Conservation (phyloP, 106 monocot species). For the Acorus calamus region DNA sequence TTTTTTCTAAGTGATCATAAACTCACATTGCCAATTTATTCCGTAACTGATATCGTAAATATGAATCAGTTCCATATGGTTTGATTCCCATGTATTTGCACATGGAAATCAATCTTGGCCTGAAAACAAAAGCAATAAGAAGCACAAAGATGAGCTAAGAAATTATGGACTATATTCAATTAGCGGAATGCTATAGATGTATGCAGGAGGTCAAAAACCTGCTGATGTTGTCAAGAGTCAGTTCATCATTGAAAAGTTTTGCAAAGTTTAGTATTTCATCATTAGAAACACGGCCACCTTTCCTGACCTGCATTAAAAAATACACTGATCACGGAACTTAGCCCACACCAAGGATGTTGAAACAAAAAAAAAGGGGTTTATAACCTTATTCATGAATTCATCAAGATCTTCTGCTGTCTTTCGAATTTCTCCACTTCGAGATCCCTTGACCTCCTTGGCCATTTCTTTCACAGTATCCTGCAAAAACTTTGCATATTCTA, state of each 20-base stretch:
- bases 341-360: too few relatives aligned
- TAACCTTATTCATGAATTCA: slow-evolving; percentile 86
- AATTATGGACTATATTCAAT: too few relatives aligned
- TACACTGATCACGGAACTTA: too few relatives aligned
- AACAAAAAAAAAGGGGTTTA: too few relatives aligned
- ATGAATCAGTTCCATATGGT: slow-evolving; percentile 83
- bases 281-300: slow-evolving; percentile 71
- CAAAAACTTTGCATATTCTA: slow-evolving; percentile 93
- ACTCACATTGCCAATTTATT: slow-evolving; percentile 69
- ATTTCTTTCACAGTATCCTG: slow-evolving; percentile 97
- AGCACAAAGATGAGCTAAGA: too few relatives aligned
- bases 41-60: slow-evolving; percentile 80
- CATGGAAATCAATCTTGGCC: slow-evolving; percentile 93
- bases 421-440: slow-evolving; percentile 78
- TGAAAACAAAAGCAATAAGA: slow-evolving; percentile 13
- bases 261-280: slow-evolving; percentile 95
- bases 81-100: slow-evolving; percentile 98
- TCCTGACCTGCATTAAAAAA: slow-evolving; percentile 53
- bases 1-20: too few relatives aligned
- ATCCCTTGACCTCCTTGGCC: slow-evolving; percentile 86
- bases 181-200: too few relatives aligned
- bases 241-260: slow-evolving; percentile 92
- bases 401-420: slow-evolving; percentile 96
- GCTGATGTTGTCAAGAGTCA: slow-evolving; percentile 95
- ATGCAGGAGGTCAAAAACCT: slow-evolving; percentile 29